phyloP scores from a whole-genome alignment of 1,139 yeast species.

The Saccharomyces pastorianus region DNA sequence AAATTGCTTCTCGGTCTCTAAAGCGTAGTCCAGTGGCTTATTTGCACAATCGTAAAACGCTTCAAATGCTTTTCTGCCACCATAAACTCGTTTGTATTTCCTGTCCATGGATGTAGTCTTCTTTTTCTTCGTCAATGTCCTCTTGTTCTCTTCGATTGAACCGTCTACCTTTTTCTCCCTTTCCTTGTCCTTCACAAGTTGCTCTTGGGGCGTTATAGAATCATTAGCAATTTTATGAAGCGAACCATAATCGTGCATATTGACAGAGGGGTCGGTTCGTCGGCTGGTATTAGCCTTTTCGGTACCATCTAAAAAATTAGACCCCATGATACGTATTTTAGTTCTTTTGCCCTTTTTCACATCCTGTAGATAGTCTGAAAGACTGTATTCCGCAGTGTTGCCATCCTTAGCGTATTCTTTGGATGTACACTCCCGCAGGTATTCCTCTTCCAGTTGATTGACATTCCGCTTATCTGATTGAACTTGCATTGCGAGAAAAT shows the following conservation, averaged over 20 bases:
- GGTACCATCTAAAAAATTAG: neutral
- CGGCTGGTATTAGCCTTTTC: neutral
- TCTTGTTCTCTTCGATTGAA: neutral
- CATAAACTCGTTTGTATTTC: constrained; percentile 4
- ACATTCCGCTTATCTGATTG: constrained; percentile 22
- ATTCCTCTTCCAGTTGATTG: constrained; percentile 19
- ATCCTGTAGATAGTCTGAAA: constrained; percentile 20
- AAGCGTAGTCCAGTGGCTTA: constrained; percentile 9
- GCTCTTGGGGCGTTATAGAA: neutral
- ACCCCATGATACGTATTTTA: constrained; percentile 19
- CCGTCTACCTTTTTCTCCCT: neutral
- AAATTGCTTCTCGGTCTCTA: neutral
- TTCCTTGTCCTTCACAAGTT: neutral
- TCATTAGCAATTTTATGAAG: neutral
- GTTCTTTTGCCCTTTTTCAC: constrained; percentile 15
- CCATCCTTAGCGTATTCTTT: constrained; percentile 11
- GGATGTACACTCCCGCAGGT: constrained; percentile 13
- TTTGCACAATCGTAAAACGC: constrained; percentile 28
- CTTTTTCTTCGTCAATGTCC: neutral
- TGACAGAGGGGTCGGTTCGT: neutral
- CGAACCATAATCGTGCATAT: neutral
- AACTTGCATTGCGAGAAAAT: constrained; percentile 26
- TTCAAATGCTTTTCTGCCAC: constrained; percentile 25
- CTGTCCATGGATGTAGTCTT: constrained; percentile 5
- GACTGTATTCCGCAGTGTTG: constrained; percentile 12